These are phyloP conservation scores for Mycosphaerelloides madeirae DNA, from an alignment of 2,329 filamentous ascomycete genomes.

Conservation along the genomic window DNA sequence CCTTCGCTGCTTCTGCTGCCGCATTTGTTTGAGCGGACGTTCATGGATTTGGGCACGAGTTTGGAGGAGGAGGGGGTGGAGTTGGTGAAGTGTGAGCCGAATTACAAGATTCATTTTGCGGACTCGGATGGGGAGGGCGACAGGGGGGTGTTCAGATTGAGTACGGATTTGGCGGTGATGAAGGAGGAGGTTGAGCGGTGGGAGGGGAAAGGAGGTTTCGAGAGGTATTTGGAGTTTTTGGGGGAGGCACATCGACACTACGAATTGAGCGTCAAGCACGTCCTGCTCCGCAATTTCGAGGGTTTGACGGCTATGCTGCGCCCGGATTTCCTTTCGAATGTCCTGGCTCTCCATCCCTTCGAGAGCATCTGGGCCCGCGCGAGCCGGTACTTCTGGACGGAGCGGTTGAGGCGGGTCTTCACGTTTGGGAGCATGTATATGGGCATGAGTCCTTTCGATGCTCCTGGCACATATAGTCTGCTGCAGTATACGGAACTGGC, in stretches of 20 bases:
- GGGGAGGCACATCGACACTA: constrained; percentile 66
- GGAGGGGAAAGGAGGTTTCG: constrained; percentile 67
- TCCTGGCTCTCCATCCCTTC: constrained; percentile 63
- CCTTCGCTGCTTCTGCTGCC: constrained; percentile 70
- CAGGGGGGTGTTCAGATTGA: constrained; percentile 58
- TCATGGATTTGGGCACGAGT: constrained; percentile 63
- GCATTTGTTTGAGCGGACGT: constrained; percentile 64
- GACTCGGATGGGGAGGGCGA: no score
- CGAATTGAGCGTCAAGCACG: constrained; percentile 61
- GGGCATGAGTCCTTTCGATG: constrained; percentile 74
- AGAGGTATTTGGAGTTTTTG: constrained; percentile 63
- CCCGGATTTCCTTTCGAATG: constrained; percentile 54
- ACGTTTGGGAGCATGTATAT: constrained; percentile 80
- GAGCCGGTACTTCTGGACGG: constrained; percentile 63
- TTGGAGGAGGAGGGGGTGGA: constrained; percentile 62
- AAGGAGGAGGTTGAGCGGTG: constrained; percentile 66
- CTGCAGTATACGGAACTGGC: constrained; percentile 71
- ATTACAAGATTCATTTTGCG: constrained; percentile 71
- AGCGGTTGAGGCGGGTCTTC: constrained; percentile 64
- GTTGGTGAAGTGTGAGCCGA: constrained; percentile 67
- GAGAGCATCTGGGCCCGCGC: constrained; percentile 65
- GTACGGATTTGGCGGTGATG: constrained; percentile 66
- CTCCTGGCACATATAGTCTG: constrained; percentile 67
- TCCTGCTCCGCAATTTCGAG: constrained; percentile 65
- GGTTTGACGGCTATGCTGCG: constrained; percentile 54